Evolutionary conservation across 148 eudicot genomes (phyloP), one percentile per base, ranked within the genome.

Genomic region (Spergularia marina): DNA sequence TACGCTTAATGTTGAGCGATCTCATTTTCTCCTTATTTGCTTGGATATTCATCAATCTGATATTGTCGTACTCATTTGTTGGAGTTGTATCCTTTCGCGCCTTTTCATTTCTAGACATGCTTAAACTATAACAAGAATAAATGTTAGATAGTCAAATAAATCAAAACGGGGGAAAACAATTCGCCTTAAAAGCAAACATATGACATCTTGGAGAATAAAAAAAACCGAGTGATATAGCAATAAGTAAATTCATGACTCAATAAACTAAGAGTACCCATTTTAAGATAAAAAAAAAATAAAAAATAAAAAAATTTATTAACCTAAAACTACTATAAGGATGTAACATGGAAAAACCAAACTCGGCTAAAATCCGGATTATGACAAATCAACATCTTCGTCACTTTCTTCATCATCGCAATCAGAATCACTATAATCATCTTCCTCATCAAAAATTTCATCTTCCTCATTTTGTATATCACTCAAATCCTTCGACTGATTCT

Each of bases 341-440:
- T 44, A 44, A 9, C 49, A 44, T 0, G 5, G 10, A 44, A 6
- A 44, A 44, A 44, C 49, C 8, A 44, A 44, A 44, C 7, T 6
- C 3, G 5, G 49, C 10, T 44, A 9, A 44, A 4, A 44, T 44
- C 49, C 8, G 1, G 10, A 62, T 62, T 62, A 62, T 30, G 67
- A 41, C 36, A 63, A 12, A 63, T 63, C 67, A 36, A 12, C 13
- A 63, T 63, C 67, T 36, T 63, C 67, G 18, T 63, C 67, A 36
- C 47, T 7, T 41, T 63, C 67, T 63, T 36, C 47, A 15, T 63
- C 47, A 14, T 5, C 47, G 49, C 47, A 36, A 44, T 36, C 9
- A 2, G 20, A 34, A 63, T 36, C 47, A 36, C 67, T 63, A 14
- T 34, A 63, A 63, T 34, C 47, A 20, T 58, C 62, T 20, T 58